Evolutionary conservation across 805 yeast genomes (phyloP).

Genomic region (Candida fluviatilis): DNA sequence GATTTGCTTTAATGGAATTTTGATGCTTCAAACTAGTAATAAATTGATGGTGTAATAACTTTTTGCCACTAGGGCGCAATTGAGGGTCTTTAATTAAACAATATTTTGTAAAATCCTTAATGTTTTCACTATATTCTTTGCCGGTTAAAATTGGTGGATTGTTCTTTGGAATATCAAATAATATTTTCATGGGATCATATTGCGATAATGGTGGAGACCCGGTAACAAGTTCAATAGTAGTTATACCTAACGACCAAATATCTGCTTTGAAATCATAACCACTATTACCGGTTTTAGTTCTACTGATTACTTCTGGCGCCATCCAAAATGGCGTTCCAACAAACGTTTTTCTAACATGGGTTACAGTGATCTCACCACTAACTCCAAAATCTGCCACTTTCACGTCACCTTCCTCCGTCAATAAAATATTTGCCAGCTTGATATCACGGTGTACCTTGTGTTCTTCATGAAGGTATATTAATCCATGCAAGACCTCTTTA

Average conservation of each 20-base stretch:
- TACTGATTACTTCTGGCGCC: constrained; percentile 93
- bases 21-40: constrained; percentile 32
- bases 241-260: constrained; percentile 94
- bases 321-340: constrained; percentile 98
- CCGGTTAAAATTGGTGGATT: constrained; percentile 60
- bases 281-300: constrained; percentile 40
- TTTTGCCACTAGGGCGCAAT: constrained; percentile 57
- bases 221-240: constrained; percentile 76
- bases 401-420: constrained; percentile 64
- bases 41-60: constrained; percentile 53
- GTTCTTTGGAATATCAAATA: constrained; percentile 63
- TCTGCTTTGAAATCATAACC: constrained; percentile 88
- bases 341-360: constrained; percentile 61
- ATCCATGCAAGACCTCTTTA: constrained; percentile 62
- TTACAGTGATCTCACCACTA: constrained; percentile 68
- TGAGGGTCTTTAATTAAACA: constrained; percentile 69
- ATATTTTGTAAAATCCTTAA: constrained; percentile 59
- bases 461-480: constrained; percentile 71
- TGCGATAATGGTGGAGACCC: constrained; percentile 81
- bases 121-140: constrained; percentile 39
- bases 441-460: constrained; percentile 84
- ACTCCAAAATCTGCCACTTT: constrained; percentile 95
- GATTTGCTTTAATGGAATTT: constrained; percentile 18
- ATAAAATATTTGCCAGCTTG: constrained; percentile 81
- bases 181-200: constrained; percentile 71